These are phyloP conservation scores for Fennellomyces sp. DNA, from an alignment of 371 early-diverging fungal genomes.

Conservation along the genomic window DNA sequence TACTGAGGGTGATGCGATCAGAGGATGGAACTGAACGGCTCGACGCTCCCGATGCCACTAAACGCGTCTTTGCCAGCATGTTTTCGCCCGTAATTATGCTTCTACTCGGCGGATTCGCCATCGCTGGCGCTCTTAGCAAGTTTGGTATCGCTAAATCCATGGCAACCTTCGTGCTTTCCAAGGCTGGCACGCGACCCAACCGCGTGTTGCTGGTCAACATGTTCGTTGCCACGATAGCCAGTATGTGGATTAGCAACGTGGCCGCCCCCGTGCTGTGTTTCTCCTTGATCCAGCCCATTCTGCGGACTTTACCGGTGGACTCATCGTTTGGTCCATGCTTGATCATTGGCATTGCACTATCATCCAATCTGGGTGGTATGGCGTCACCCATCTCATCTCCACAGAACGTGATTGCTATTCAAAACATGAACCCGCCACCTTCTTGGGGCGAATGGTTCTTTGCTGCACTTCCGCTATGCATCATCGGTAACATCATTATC, in stretches of 20 bases:
- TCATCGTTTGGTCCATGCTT: conserved; percentile 70
- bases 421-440: conserved; percentile 76
- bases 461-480: conserved; percentile 61
- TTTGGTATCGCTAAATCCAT: conserved; percentile 91
- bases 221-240: conserved; percentile 92
- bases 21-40: conserved; percentile 51
- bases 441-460: conserved; percentile 72
- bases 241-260: conserved; percentile 98
- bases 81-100: conserved; percentile 87
- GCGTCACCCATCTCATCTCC: conserved; percentile 85
- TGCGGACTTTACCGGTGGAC: conserved; percentile 71
- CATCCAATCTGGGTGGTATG: conserved; percentile 88
- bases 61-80: conserved; percentile 76
- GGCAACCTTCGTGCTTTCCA: conserved; percentile 87
- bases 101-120: conserved; percentile 79
- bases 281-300: conserved; percentile 86
- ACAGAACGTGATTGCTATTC: conserved; percentile 78
- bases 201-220: conserved; percentile 89
- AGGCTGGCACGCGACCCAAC: conserved; percentile 85
- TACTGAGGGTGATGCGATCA: conserved; percentile 79
- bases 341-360: conserved; percentile 83
- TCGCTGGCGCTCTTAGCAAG: conserved; percentile 83
- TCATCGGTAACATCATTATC: conserved; percentile 68
- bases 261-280: conserved; percentile 98
- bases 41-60: conserved; percentile 67